Conservation (phyloP, 176 grass and related monocot species). For the Phoenix roebelenii region DNA sequence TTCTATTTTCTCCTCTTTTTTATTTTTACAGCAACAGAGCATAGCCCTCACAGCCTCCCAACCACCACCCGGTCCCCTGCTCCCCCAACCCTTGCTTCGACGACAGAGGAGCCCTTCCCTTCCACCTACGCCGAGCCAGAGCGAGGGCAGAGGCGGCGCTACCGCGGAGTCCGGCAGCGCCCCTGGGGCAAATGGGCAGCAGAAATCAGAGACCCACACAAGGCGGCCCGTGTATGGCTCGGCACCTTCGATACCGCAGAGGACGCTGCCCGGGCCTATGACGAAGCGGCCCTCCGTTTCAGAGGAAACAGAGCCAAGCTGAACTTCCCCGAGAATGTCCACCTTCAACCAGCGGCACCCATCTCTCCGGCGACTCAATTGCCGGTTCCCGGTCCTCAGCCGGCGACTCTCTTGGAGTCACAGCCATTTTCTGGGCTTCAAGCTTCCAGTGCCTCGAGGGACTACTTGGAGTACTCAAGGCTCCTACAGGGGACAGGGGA, state of each 20-base stretch:
- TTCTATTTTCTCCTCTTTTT: too few relatives aligned
- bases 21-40: too few relatives aligned
- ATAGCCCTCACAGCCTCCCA: background rate
- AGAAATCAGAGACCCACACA: conserved; percentile 74
- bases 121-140: conserved; percentile 7
- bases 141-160: conserved; percentile 28
- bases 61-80: background rate
- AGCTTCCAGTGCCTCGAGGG: background rate
- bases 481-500: conserved; percentile 12
- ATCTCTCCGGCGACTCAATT: background rate
- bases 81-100: background rate
- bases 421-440: background rate
- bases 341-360: conserved; percentile 1
- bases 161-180: conserved; percentile 56
- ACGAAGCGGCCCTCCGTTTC: conserved; percentile 59
- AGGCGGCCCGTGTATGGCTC: conserved; percentile 84
- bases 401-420: conserved; percentile 16
- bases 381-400: background rate
- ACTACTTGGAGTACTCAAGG: conserved; percentile 38
- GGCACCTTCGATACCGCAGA: conserved; percentile 80
- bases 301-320: conserved; percentile 62
- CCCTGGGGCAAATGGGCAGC: conserved; percentile 94
- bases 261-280: conserved; percentile 72
- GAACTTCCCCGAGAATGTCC: conserved; percentile 57
- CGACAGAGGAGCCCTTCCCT: conserved; percentile 3